phyloP scores from a whole-genome alignment of 2,329 filamentous ascomycete species.

The Aspergillus ochraceus region DNA sequence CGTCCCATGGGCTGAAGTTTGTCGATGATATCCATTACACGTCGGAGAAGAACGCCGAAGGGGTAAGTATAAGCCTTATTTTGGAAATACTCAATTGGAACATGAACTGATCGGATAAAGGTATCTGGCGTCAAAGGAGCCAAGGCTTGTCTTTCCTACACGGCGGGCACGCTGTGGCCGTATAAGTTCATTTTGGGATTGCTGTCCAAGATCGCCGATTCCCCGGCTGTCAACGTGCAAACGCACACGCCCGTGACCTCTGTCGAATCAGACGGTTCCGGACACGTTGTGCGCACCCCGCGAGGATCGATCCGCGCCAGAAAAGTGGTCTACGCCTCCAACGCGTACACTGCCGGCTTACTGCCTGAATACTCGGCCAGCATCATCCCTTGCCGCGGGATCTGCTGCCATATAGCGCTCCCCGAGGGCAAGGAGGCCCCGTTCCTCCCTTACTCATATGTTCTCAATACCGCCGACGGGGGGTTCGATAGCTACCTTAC shows the following conservation, averaged over 20 bases:
- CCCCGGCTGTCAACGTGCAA: conserved; percentile 53
- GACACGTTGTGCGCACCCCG: conserved; percentile 54
- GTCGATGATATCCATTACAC: conserved; percentile 32
- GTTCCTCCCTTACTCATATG: conserved; percentile 54
- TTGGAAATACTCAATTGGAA: background rate
- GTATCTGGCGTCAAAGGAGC: conserved; percentile 44
- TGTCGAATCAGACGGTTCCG: conserved; percentile 43
- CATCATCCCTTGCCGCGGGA: conserved; percentile 75
- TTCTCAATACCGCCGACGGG: conserved; percentile 47
- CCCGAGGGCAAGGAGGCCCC: conserved; percentile 29
- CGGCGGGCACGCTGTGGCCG: conserved; percentile 51
- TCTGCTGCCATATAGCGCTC: conserved; percentile 37
- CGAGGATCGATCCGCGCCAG: conserved; percentile 65
- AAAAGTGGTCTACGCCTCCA: conserved; percentile 76
- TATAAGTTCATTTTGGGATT: conserved; percentile 80
- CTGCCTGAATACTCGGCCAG: conserved; percentile 69
- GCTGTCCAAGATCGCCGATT: conserved; percentile 58
- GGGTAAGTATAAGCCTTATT: conserved; percentile 18
- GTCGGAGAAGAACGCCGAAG: conserved; percentile 29
- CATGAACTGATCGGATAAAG: conserved; percentile 8
- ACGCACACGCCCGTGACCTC: conserved; percentile 50
- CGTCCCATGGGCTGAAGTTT: conserved; percentile 26
- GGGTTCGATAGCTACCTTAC: conserved; percentile 67
- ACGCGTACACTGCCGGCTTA: conserved; percentile 78
- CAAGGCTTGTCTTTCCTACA: conserved; percentile 37